These are phyloP conservation scores for Laburnicola sp. DNA, from an alignment of 2,329 filamentous ascomycete species.

Conservation along the genomic window DNA sequence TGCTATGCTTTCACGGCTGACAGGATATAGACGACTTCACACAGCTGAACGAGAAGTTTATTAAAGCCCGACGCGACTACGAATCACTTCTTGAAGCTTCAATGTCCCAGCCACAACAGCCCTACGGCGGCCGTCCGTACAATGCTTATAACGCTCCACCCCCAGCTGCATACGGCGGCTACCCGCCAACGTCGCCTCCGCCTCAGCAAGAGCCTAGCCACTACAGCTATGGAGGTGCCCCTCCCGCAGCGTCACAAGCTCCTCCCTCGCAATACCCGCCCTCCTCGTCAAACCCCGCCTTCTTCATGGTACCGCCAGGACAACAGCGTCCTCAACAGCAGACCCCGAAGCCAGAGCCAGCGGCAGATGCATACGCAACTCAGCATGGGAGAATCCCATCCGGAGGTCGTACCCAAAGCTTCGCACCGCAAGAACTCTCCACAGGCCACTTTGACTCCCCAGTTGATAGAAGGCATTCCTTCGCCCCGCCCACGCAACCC, in stretches of 20 bases:
- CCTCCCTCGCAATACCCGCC: constrained; percentile 47
- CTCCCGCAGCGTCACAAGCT: constrained; percentile 38
- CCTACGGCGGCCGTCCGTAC: constrained; percentile 69
- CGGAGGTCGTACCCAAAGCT: constrained; percentile 42
- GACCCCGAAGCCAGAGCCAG: constrained; percentile 33
- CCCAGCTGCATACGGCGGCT: constrained; percentile 35
- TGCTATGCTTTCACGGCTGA: constrained; percentile 11
- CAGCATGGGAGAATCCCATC: constrained; percentile 42
- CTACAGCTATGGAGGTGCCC: constrained; percentile 32
- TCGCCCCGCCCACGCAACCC: constrained; percentile 30
- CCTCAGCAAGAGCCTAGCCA: constrained; percentile 39
- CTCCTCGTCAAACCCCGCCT: constrained; percentile 38
- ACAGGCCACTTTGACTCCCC: constrained; percentile 53
- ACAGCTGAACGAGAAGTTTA: constrained; percentile 98
- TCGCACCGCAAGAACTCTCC: constrained; percentile 52
- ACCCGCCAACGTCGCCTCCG: constrained; percentile 38
- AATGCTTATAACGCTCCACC: constrained; percentile 40
- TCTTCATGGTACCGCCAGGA: constrained; percentile 44
- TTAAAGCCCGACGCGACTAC: constrained; percentile 96
- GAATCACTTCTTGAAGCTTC: constrained; percentile 93
- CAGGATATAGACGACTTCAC: constrained; percentile 82
- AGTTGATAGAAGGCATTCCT: constrained; percentile 49
- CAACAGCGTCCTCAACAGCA: constrained; percentile 38
- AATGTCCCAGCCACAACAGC: constrained; percentile 89
- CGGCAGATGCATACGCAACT: constrained; percentile 45